phyloP scores from a whole-genome alignment of 495 filamentous ascomycete genomes.

The Acidomyces sp. region DNA sequence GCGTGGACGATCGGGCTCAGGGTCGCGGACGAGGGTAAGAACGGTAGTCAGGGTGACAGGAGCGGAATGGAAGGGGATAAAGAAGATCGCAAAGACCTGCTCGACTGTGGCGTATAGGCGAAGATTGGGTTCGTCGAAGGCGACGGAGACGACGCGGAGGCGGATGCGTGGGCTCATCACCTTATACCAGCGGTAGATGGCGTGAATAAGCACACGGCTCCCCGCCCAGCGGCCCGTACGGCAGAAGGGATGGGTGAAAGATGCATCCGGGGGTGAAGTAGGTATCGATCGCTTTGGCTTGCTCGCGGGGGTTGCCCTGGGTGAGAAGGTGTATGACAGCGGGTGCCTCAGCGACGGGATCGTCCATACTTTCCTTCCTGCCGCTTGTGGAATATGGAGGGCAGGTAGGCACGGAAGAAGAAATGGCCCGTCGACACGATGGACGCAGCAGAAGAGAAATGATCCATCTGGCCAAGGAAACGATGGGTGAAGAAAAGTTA shows the following conservation, averaged over 20 bases:
- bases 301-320: constrained; percentile 48
- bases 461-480: too few relatives aligned
- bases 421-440: too few relatives aligned
- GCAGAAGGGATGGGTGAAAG: constrained; percentile 73
- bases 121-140: constrained; percentile 51
- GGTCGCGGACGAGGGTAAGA: constrained; percentile 40
- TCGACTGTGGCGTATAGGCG: constrained; percentile 56
- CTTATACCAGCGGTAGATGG: constrained; percentile 78
- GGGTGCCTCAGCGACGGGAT: constrained; percentile 41
- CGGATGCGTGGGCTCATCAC: constrained; percentile 64
- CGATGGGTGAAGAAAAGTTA: not conserved
- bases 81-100: constrained; percentile 64
- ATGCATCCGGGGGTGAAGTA: constrained; percentile 58
- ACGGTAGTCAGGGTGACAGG: constrained; percentile 59
- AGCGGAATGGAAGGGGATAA: constrained; percentile 58
- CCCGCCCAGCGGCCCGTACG: constrained; percentile 47
- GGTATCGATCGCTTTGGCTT: constrained; percentile 46
- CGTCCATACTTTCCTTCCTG: constrained; percentile 15
- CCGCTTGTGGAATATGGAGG: too few relatives aligned
- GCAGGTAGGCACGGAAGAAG: too few relatives aligned
- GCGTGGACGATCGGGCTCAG: not conserved
- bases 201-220: constrained; percentile 48
- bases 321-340: constrained; percentile 52
- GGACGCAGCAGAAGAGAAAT: too few relatives aligned
- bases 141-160: constrained; percentile 54